A percentile compares a stretch with the other conserved stretches of the same genome.
These are phyloP conservation scores for Pigoraptor vietnamica DNA, from an alignment of 78 protist genomes.

Conservation along the genomic window DNA sequence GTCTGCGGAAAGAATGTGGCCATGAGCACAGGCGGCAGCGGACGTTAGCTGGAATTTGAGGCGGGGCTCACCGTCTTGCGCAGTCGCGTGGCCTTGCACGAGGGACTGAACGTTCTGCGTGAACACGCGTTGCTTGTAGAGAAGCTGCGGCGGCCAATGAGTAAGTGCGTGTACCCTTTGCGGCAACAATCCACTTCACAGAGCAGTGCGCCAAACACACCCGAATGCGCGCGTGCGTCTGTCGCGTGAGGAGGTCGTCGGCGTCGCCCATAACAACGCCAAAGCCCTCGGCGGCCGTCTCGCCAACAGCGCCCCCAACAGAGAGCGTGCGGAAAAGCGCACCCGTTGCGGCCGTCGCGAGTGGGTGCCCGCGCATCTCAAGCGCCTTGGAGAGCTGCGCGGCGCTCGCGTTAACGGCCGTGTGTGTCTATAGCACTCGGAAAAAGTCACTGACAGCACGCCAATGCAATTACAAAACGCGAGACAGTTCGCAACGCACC, in stretches of 20 bases:
- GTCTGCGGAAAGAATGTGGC: background rate
- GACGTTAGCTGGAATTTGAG: too few relatives aligned
- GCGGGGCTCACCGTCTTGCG: background rate
- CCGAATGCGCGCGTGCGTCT: background rate
- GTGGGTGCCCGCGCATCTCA: background rate
- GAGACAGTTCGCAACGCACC: background rate
- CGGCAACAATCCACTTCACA: too few relatives aligned
- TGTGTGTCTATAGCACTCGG: too few relatives aligned
- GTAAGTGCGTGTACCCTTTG: too few relatives aligned
- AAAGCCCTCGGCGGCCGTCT: background rate
- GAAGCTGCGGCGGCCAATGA: background rate
- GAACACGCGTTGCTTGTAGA: background rate
- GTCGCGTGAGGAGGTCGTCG: background rate
- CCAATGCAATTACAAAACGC: background rate
- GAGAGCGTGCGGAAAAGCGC: background rate
- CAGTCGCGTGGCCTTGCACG: background rate
- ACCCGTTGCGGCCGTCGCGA: background rate
- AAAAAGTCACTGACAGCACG: too few relatives aligned
- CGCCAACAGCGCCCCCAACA: background rate
- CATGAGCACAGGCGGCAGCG: too few relatives aligned
- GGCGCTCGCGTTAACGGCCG: too few relatives aligned
- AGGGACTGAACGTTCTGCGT: background rate
- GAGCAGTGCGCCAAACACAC: too few relatives aligned
- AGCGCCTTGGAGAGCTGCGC: background rate
- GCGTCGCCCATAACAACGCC: background rate